These are phyloP conservation scores for Malus sieversii DNA, from an alignment of 306 rosid species.

Conservation along the genomic window DNA sequence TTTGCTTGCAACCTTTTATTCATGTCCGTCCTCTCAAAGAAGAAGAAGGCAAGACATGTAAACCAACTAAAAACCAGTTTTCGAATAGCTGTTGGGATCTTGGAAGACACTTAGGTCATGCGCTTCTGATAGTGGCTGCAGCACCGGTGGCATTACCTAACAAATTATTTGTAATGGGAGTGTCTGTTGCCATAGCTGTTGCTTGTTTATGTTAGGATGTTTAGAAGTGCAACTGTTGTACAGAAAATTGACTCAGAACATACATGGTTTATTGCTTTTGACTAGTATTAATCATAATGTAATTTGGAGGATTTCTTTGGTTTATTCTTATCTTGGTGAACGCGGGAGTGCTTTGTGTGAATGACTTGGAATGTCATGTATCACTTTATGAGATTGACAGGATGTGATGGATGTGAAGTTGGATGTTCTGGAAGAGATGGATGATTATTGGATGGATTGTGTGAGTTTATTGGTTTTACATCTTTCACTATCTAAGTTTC, in stretches of 20 bases:
- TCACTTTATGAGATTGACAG: slow-evolving; percentile 19
- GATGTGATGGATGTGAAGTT: slow-evolving; percentile 14
- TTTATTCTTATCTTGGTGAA: slow-evolving; percentile 34
- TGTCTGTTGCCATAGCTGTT: slow-evolving; percentile 45
- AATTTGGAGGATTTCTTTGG: slow-evolving; percentile 35
- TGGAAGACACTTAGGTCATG: slow-evolving; percentile 68
- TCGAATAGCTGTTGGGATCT: slow-evolving; percentile 65
- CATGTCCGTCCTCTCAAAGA: slow-evolving; percentile 53
- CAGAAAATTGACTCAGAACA: slow-evolving; percentile 38
- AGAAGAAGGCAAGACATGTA: slow-evolving; percentile 50
- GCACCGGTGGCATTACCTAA: slow-evolving; percentile 47
- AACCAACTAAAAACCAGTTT: slow-evolving; percentile 53
- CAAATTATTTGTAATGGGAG: slow-evolving; percentile 44
- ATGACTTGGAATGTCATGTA: slow-evolving; percentile 44
- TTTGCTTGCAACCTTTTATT: slow-evolving; percentile 53
- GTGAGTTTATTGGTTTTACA: slow-evolving; percentile 17
- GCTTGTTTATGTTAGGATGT: slow-evolving; percentile 41
- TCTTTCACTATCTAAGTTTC: slow-evolving; percentile 20
- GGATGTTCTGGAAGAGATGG: slow-evolving; percentile 21
- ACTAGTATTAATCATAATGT: slow-evolving; percentile 49
- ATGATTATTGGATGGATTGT: slow-evolving; percentile 22
- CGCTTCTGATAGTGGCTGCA: slow-evolving; percentile 56
- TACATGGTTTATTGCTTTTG: slow-evolving; percentile 38
- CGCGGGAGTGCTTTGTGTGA: slow-evolving; percentile 27
- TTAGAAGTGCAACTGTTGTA: slow-evolving; percentile 48